Evolutionary conservation across 2,329 filamentous ascomycete genomes (phyloP).

Genomic region (Ophiobolus disseminans): DNA sequence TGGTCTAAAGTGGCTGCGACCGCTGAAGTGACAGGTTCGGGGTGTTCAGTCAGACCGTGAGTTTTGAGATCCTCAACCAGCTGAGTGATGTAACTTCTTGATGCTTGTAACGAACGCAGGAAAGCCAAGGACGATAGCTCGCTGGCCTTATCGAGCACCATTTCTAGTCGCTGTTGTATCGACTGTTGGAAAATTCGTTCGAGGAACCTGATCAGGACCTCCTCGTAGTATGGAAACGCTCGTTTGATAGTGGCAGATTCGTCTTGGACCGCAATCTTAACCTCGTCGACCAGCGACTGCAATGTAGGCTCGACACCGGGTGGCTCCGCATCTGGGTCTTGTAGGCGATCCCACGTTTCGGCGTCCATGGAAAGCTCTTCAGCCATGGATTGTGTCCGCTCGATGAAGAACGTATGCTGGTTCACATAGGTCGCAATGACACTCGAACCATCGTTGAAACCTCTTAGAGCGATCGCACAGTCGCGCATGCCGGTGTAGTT

Average conservation of each 20-base stretch:
- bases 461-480: conserved; percentile 89
- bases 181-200: conserved; percentile 98
- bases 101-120: conserved; percentile 86
- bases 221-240: conserved; percentile 95
- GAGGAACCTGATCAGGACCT: conserved; percentile 89
- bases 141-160: conserved; percentile 93
- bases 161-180: conserved; percentile 92
- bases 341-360: conserved; percentile 84
- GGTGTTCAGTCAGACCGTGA: conserved; percentile 93
- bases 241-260: conserved; percentile 96
- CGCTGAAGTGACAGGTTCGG: conserved; percentile 86
- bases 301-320: conserved; percentile 90
- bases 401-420: conserved; percentile 99
- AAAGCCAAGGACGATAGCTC: conserved; percentile 92
- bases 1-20: conserved; percentile 75
- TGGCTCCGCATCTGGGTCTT: conserved; percentile 91
- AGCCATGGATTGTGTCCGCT: conserved; percentile 86
- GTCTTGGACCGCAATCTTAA: conserved; percentile 93
- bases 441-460: conserved; percentile 95
- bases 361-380: conserved; percentile 80
- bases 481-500: conserved; percentile 99
- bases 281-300: conserved; percentile 91
- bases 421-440: conserved; percentile 97
- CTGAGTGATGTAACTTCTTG: conserved; percentile 83
- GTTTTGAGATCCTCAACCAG: conserved; percentile 92